Conservation (phyloP, 1,139 yeast genomes). For the Saccharomyces hybrid region DNA sequence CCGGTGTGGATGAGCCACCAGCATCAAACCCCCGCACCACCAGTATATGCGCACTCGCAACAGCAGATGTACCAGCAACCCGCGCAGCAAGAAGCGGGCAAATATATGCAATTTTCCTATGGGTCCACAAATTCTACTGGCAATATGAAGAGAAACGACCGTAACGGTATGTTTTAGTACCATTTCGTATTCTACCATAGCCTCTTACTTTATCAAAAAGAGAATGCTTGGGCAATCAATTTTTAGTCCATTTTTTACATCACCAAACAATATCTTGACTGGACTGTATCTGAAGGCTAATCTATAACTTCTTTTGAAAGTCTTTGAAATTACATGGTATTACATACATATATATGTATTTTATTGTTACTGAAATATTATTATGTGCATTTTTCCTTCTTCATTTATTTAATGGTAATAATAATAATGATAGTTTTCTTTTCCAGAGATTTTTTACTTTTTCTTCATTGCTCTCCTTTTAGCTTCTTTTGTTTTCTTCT, state of each 20-base stretch:
- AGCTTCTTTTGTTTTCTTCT: slow-evolving; percentile 32
- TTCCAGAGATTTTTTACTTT: slow-evolving; percentile 10
- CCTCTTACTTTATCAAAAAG: neutral
- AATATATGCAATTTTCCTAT: neutral
- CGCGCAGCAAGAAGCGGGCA: neutral
- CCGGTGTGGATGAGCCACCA: neutral
- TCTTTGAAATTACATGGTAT: neutral
- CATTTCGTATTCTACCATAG: neutral
- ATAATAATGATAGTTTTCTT: neutral
- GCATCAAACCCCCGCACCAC: neutral
- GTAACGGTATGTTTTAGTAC: neutral
- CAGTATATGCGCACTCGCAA: neutral
- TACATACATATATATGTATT: neutral
- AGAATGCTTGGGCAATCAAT: too few relatives aligned
- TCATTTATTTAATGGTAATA: neutral
- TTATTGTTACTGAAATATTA: neutral
- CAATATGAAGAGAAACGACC: neutral
- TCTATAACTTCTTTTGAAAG: neutral
- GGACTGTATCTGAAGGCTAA: neutral
- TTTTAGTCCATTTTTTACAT: too few relatives aligned
- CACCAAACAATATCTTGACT: neutral
- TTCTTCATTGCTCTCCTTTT: slow-evolving; percentile 31
- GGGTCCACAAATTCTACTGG: neutral
- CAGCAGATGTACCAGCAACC: neutral
- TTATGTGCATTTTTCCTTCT: neutral